Evolutionary conservation across 208 protist species (phyloP), one percentile per base, ranked within the genome.

Genomic region (Trypanosoma avium): DNA sequence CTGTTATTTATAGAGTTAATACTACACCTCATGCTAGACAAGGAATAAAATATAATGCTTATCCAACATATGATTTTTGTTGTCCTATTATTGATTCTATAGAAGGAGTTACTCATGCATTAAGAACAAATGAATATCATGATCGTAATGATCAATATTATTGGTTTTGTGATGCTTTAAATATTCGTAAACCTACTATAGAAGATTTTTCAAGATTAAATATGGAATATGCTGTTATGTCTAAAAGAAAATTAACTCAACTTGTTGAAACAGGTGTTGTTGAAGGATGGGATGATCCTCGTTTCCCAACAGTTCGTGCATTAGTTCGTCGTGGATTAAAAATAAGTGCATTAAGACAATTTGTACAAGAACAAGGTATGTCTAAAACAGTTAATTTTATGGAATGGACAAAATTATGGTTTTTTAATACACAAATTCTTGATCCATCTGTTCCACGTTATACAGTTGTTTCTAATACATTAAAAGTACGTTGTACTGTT

Each of bases 41-140:
- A 8, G 97, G 93, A 32, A 79, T 60, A n/a, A 87, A 97, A 71
- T 91, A 96, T 47, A 94, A 95, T 60, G 86, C 97, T 65, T 96
- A 99, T 77, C 99, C 98, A 26, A 98, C 97, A 1, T 99, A 99
- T 81, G 99, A 99, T 75, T 99, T 99, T 72, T 98, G 96, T 52
- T 99, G 98, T 83, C 98, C 99, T 6, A 97, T 99, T 55, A 90
- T 99, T 47, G 99, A 99, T 75, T 96, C 86, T 6, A 42, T 99
- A 22, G 98, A 99, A 74, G 98, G 98, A 52, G 97, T 99, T 4
- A 99, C 98, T 2, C 98, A 99, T 72, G 97, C 98, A 15, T 88
- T 99, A 17, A 81, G 99, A 33, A 99, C 98, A 3, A 97, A 87
- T 72, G 98, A 99, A 76, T 99, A 99, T 84, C 90, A 98, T 60